phyloP scores from a whole-genome alignment of 75 land plant genomes.

The Ceratopteris richardii region DNA sequence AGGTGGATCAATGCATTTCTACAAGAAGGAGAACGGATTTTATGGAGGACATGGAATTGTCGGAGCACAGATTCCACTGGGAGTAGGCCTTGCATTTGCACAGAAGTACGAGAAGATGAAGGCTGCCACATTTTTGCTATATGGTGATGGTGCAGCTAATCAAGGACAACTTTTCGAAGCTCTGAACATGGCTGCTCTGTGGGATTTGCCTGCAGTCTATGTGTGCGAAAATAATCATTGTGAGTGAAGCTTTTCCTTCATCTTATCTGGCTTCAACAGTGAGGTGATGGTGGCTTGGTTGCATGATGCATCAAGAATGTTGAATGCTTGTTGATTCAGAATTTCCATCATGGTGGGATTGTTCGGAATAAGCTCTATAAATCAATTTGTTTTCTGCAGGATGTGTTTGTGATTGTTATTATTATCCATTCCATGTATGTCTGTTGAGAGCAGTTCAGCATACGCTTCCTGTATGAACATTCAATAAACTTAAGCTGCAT shows the following conservation, averaged over 20 bases:
- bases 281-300: too few species aligned
- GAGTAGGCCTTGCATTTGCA: slow-evolving; percentile 76
- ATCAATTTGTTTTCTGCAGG: too few species aligned
- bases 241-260: slow-evolving; percentile 20
- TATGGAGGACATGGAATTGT: slow-evolving; percentile 94
- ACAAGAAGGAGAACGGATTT: slow-evolving; percentile 70
- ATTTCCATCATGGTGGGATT: too few species aligned
- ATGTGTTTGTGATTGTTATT: too few species aligned
- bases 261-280: too few species aligned
- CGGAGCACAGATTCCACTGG: slow-evolving; percentile 82
- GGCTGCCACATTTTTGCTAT: slow-evolving; percentile 58
- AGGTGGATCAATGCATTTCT: slow-evolving; percentile 95
- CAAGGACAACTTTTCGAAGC: slow-evolving; percentile 97
- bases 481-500: too few species aligned
- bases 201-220: slow-evolving; percentile 73
- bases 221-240: slow-evolving; percentile 98
- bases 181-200: slow-evolving; percentile 83
- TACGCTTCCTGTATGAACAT: too few species aligned
- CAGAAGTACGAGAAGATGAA: slow-evolving; percentile 82
- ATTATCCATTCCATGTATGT: too few species aligned
- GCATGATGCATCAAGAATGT: too few species aligned
- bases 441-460: too few species aligned
- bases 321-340: too few species aligned
- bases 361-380: too few species aligned
- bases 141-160: slow-evolving; percentile 93